Conservation (phyloP, 495 filamentous ascomycete genomes). For the Penicillium malachiteum region DNA sequence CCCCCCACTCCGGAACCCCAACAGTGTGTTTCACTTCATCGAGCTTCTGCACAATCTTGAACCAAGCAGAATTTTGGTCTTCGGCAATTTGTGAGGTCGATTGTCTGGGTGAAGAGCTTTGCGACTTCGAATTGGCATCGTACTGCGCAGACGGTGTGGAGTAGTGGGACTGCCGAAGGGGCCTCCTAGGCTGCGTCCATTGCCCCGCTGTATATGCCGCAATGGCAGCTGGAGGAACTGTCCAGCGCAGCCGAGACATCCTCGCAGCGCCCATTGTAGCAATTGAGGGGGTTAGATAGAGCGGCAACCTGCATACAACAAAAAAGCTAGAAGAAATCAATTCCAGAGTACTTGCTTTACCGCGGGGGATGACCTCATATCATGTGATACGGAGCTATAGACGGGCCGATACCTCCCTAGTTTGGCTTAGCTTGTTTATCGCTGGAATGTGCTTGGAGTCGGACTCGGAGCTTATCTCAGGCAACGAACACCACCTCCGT, state of each 20-base stretch:
- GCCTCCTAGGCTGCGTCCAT: slow-evolving; percentile 23
- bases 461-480: slow-evolving; percentile 23
- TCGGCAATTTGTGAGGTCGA: background rate
- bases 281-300: slow-evolving; percentile 59
- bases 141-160: slow-evolving; percentile 20
- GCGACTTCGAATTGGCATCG: slow-evolving; percentile 14
- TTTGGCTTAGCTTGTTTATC: slow-evolving; percentile 25
- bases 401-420: slow-evolving; percentile 19
- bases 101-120: background rate
- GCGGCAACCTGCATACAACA: slow-evolving; percentile 34
- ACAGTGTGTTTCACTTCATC: slow-evolving; percentile 51
- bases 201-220: slow-evolving; percentile 33
- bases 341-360: background rate
- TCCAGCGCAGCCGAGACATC: slow-evolving; percentile 36
- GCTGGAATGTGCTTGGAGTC: background rate
- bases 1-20: slow-evolving; percentile 57
- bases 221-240: slow-evolving; percentile 39
- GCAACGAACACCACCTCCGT: slow-evolving; percentile 9
- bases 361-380: slow-evolving; percentile 28
- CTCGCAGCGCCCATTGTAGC: slow-evolving; percentile 33
- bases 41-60: slow-evolving; percentile 56
- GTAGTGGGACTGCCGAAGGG: slow-evolving; percentile 23
- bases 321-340: slow-evolving; percentile 5
- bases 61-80: slow-evolving; percentile 52
- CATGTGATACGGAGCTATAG: slow-evolving; percentile 20